These are phyloP conservation scores for Evernia prunastri DNA, from an alignment of 495 filamentous ascomycete species.

Conservation along the genomic window DNA sequence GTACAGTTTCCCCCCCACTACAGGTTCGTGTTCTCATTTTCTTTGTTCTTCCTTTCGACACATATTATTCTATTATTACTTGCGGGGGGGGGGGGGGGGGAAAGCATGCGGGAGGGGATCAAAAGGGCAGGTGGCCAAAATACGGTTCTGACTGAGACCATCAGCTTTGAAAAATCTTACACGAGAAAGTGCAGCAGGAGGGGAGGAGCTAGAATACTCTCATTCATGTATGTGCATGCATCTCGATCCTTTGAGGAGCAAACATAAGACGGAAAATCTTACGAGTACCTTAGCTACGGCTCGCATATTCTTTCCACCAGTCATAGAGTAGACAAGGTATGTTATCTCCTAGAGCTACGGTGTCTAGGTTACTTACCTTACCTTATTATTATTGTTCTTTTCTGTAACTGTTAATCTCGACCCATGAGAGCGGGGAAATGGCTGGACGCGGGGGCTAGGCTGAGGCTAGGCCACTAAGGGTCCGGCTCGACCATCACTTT, in stretches of 20 bases:
- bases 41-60: too few relatives aligned
- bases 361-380: too few relatives aligned
- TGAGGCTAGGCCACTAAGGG: too few relatives aligned
- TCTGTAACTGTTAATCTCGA: too few relatives aligned
- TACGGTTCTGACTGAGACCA: neutral
- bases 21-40: neutral
- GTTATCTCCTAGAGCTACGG: neutral
- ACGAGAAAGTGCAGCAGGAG: neutral
- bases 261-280: neutral
- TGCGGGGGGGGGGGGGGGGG: too few relatives aligned
- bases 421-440: constrained; percentile 1
- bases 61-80: neutral
- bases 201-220: neutral
- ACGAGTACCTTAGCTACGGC: neutral
- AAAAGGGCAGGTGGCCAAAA: neutral
- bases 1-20: neutral
- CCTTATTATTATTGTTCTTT: too few relatives aligned
- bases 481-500: neutral
- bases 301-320: neutral
- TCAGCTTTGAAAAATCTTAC: neutral
- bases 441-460: neutral
- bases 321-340: neutral
- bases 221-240: neutral
- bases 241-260: neutral
- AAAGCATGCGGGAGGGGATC: neutral